Conservation (phyloP, 257 asterid species). For the Haberlea rhodopensis region DNA sequence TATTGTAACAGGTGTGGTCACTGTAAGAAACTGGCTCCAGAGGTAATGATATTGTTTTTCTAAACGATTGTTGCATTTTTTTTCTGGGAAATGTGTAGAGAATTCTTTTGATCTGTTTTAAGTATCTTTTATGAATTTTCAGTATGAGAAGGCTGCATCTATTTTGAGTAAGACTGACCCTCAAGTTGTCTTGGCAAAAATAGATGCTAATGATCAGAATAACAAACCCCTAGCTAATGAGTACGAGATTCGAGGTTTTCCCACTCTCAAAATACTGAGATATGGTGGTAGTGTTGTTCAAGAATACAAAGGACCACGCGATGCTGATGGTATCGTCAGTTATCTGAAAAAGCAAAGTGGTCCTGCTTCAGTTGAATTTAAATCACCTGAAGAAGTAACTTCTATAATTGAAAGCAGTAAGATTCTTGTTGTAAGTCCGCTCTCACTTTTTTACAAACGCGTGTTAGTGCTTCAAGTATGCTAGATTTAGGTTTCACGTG, state of each 20-base stretch:
- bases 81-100: background rate
- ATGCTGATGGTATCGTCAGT: constrained; percentile 79
- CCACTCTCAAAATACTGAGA: constrained; percentile 76
- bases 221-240: constrained; percentile 57
- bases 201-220: constrained; percentile 62
- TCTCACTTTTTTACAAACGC: background rate
- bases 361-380: constrained; percentile 70
- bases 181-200: constrained; percentile 65
- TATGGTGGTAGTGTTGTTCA: constrained; percentile 74
- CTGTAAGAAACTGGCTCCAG: constrained; percentile 77
- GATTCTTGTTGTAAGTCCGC: constrained; percentile 74
- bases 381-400: constrained; percentile 60
- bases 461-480: background rate
- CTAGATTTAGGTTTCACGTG: background rate
- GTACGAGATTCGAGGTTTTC: constrained; percentile 65
- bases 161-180: constrained; percentile 69
- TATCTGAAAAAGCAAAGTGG: constrained; percentile 79
- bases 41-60: constrained; percentile 39
- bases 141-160: constrained; percentile 94
- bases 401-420: constrained; percentile 46
- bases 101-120: constrained; percentile 1
- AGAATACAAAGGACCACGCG: constrained; percentile 92
- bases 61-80: constrained; percentile 1
- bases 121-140: constrained; percentile 30
- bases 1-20: constrained; percentile 61